phyloP scores from a whole-genome alignment of 2,329 filamentous ascomycete species.

The Aureobasidium sp. region DNA sequence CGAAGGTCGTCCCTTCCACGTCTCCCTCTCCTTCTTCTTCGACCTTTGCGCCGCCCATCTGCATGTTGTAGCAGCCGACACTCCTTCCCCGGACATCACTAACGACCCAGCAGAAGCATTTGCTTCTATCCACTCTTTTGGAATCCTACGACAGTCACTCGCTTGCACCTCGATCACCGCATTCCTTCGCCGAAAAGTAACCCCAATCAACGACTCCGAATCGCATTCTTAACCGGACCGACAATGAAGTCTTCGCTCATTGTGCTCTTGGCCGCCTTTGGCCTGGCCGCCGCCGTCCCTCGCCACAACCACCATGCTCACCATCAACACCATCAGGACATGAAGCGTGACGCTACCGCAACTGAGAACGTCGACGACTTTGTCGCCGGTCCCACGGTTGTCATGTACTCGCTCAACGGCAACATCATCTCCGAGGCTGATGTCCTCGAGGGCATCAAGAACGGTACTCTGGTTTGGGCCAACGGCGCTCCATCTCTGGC shows the following conservation, averaged over 20 bases:
- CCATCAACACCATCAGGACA: constrained; percentile 50
- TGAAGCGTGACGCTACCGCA: constrained; percentile 36
- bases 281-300: constrained; percentile 48
- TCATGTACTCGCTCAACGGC: constrained; percentile 65
- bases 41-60: constrained; percentile 3
- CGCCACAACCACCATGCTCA: constrained; percentile 47
- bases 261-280: constrained; percentile 29
- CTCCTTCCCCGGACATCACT: neutral
- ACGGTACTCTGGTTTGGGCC: constrained; percentile 58
- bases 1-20: neutral
- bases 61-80: constrained; percentile 2
- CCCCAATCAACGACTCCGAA: neutral
- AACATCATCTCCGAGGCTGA: constrained; percentile 52
- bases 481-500: constrained; percentile 38
- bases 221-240: constrained; percentile 14
- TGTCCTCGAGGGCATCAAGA: constrained; percentile 62
- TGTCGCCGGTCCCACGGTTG: constrained; percentile 54
- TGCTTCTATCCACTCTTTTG: constrained; percentile 14
- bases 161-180: neutral
- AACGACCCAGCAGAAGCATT: neutral
- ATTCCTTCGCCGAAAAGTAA: neutral
- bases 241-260: constrained; percentile 31
- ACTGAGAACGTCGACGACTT: constrained; percentile 42
- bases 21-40: neutral
- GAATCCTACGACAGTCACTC: constrained; percentile 3